Conservation (phyloP, 805 yeast species). For the Yamadazyma takamatsuzukensis region DNA sequence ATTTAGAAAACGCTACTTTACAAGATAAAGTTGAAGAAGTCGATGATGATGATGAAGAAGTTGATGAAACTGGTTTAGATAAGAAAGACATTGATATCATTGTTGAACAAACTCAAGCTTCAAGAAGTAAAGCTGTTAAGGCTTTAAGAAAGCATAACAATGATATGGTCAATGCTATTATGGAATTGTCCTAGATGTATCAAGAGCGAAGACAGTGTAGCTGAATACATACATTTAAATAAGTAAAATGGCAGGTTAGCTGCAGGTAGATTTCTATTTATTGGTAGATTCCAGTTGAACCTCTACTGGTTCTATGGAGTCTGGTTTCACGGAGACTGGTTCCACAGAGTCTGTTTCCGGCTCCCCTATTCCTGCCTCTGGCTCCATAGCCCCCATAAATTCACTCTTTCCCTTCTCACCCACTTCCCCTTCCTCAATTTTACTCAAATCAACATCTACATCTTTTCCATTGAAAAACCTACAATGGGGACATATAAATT, state of each 20-base stretch:
- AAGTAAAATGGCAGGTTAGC: too few relatives aligned
- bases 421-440: too few relatives aligned
- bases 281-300: too few relatives aligned
- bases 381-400: too few relatives aligned
- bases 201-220: too few relatives aligned
- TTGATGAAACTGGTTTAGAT: slow-evolving; percentile 82
- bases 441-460: slow-evolving; percentile 2
- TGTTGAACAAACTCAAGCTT: slow-evolving; percentile 85
- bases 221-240: too few relatives aligned
- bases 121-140: slow-evolving; percentile 86
- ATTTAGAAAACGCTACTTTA: slow-evolving; percentile 48
- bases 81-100: slow-evolving; percentile 81
- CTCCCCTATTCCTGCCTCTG: neutral
- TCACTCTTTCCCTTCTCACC: too few relatives aligned
- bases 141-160: slow-evolving; percentile 86
- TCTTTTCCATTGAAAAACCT: slow-evolving; percentile 38
- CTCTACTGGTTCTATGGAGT: neutral
- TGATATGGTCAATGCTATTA: slow-evolving; percentile 94
- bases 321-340: slow-evolving; percentile 1
- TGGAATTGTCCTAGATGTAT: slow-evolving; percentile 55
- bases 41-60: slow-evolving; percentile 66
- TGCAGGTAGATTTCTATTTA: too few relatives aligned
- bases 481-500: slow-evolving; percentile 65
- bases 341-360: slow-evolving; percentile 1
- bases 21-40: slow-evolving; percentile 37